Percentiles rank a stretch among this genome's conserved stretches.
Evolutionary conservation across 164 flowering plant species (phyloP).

Genomic region (Magnolia sinica): DNA sequence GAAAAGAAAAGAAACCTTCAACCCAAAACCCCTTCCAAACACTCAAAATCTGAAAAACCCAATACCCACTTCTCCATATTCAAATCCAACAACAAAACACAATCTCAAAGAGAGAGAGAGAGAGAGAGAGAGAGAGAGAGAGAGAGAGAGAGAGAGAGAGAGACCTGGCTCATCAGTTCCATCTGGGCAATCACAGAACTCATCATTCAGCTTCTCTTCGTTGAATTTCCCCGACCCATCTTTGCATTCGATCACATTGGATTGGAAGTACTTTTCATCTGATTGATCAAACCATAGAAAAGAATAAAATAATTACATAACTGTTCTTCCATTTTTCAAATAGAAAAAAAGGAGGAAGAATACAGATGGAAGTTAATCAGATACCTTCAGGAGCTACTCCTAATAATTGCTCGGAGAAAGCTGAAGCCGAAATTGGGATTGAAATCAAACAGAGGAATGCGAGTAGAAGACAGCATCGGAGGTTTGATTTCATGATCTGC

Average conservation of each 20-base stretch:
- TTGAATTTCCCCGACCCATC: conserved; percentile 73
- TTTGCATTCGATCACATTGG: conserved; percentile 54
- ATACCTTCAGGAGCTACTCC: conserved; percentile 61
- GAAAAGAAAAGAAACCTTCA: neutral
- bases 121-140: conserved; percentile 4
- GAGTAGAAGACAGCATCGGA: conserved; percentile 10
- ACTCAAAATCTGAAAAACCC: neutral
- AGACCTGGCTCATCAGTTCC: conserved; percentile 92
- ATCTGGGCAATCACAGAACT: conserved; percentile 86
- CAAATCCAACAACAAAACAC: neutral
- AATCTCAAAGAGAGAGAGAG: too few species aligned
- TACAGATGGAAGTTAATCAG: neutral
- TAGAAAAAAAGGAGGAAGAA: neutral
- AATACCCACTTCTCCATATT: neutral
- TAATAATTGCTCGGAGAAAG: conserved; percentile 27
- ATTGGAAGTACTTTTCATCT: conserved; percentile 65
- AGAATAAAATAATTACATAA: neutral
- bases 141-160: neutral
- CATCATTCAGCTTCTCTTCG: conserved; percentile 74
- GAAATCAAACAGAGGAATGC: conserved; percentile 12
- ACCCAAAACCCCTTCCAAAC: neutral
- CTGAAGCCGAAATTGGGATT: conserved; percentile 30
- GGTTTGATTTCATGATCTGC: neutral
- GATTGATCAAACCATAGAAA: conserved; percentile 2
- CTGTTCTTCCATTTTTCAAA: neutral